Conservation (phyloP, 345 rosid genomes). For the Adansonia digitata region DNA sequence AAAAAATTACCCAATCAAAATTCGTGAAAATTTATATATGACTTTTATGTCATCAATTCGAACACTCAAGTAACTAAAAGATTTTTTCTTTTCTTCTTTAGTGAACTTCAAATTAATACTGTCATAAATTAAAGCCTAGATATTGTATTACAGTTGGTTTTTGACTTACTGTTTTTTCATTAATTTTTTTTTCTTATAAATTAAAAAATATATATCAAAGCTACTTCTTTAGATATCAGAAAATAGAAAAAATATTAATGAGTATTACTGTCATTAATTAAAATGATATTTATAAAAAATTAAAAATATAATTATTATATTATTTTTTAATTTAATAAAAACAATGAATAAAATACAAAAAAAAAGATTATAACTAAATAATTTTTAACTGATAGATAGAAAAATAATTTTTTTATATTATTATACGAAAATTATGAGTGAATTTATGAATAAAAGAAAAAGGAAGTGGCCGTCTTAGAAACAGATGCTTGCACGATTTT, state of each 20-base stretch:
- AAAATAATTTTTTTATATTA: not conserved
- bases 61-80: not conserved
- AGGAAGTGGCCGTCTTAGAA: not conserved
- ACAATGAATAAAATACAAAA: too few relatives aligned
- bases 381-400: not conserved
- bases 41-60: not conserved
- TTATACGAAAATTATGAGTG: not conserved
- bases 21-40: not conserved
- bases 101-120: not conserved
- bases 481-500: not conserved
- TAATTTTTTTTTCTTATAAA: not conserved
- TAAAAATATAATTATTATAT: too few relatives aligned
- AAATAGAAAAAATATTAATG: too few relatives aligned
- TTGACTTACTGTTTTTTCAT: not conserved
- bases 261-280: too few relatives aligned
- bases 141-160: not conserved
- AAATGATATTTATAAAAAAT: too few relatives aligned
- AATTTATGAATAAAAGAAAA: not conserved
- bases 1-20: not conserved
- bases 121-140: not conserved
- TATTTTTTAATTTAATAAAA: too few relatives aligned
- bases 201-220: too few relatives aligned
- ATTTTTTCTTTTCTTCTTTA: not conserved
- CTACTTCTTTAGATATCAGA: too few relatives aligned
- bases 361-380: too few relatives aligned